Base-by-base conservation (phyloP, 2,329 filamentous ascomycete genomes). In the Penicillium sp. region DNA sequence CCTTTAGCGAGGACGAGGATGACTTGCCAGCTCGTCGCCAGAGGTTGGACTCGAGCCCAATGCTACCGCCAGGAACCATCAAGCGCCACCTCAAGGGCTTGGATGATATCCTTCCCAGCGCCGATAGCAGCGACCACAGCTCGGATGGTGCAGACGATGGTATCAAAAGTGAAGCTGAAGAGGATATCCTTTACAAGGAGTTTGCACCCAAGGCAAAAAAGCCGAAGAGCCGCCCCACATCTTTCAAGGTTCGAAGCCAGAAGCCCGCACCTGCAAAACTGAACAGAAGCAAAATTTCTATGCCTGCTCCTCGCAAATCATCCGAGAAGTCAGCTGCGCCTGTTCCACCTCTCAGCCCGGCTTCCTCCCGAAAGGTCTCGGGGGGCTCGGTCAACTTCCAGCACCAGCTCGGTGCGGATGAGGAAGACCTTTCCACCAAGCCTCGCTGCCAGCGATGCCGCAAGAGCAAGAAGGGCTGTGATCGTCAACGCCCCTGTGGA, bases 391-490 rank as follows among this genome's bases (percentile, higher is more conserved):
- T 86, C 68, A 86, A 83, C 68, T 85, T 85, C 69, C 83, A 85
- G 65, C 79, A 84, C 61, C 82, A 82, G 60, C 76, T 84, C 38
- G 83, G 80, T 45, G 79, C 80, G 31, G 90, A 91, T 63, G 90
- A 96, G 62, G 92, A 97, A 62, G 92, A 97, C 55, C 79, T 97
- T 19, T 97, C 93, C 0, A 92, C 89, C 63, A 97, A 97, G 77
- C 94, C 94, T 54, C 91, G 94, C 60, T 99, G 94, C 80, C 94
- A 99, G 74, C 89, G 94, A 56, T 99, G 94, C 81, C 89, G 94
- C 68, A 99, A 99, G 84, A 97, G 93, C 78, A 99, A 99, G 82
- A 99, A 99, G 78, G 94, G 94, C 12, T 99, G 94, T 72, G 94
- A 99, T 78, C 88, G 94, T 56, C 94, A 97, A 76, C 88, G 94